phyloP scores from a whole-genome alignment of 768 basidiomycete species.

The Vararia minispora region DNA sequence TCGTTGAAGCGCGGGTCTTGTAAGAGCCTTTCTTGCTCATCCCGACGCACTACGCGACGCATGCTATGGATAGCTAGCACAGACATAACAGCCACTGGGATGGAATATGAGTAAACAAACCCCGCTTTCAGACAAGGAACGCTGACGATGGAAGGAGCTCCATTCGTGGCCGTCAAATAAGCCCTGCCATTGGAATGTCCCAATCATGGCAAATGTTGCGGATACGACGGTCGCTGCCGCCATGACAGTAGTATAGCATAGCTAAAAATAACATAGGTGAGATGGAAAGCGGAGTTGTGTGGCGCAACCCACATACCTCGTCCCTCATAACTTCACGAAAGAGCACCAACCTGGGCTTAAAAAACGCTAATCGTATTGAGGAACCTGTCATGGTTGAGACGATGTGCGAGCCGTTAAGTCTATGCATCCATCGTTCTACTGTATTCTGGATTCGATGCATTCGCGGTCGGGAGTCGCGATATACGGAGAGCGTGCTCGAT shows the following conservation, averaged over 20 bases:
- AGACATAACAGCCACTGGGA: neutral
- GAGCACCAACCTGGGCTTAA: neutral
- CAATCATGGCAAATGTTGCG: neutral
- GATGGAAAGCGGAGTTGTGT: too few relatives aligned
- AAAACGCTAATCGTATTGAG: neutral
- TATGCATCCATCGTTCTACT: too few relatives aligned
- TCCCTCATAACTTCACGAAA: conserved; percentile 1
- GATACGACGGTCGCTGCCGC: neutral
- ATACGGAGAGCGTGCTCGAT: too few relatives aligned
- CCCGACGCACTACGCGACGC: neutral
- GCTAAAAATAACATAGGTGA: too few relatives aligned
- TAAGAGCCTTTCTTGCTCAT: neutral
- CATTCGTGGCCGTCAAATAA: neutral
- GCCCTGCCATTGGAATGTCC: neutral
- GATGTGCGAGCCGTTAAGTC: too few relatives aligned
- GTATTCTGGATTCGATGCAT: too few relatives aligned
- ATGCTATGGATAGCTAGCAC: neutral
- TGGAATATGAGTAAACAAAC: neutral
- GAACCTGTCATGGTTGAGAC: neutral
- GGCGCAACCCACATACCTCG: neutral
- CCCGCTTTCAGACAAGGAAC: neutral
- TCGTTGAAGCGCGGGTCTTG: neutral
- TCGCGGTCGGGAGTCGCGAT: too few relatives aligned
- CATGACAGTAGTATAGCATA: conserved; percentile 1
- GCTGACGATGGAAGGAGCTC: neutral